Percentiles rank a stretch among this genome's conserved stretches.
Evolutionary conservation across 352 stramenopile species (phyloP).

Genomic region (Pythium aquatile): DNA sequence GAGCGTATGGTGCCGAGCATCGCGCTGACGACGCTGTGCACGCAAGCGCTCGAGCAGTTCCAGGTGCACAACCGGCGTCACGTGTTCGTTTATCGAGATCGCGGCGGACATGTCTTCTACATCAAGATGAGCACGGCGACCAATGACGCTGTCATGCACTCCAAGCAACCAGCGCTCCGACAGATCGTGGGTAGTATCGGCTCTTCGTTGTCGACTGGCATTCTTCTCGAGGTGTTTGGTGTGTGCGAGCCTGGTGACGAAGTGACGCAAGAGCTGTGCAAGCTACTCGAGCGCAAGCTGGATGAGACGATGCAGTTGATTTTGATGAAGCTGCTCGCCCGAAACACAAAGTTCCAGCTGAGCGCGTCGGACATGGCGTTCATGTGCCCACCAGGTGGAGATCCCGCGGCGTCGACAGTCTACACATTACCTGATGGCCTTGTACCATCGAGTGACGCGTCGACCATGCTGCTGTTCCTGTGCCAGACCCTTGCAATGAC

Average conservation of each 20-base stretch:
- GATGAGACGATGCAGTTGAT: conserved; percentile 85
- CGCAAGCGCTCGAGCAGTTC: conserved; percentile 85
- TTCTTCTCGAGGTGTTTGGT: conserved; percentile 82
- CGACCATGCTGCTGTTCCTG: conserved; percentile 28
- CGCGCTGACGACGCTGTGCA: conserved; percentile 80
- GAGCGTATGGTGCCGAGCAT: conserved; percentile 76
- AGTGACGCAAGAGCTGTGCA: conserved; percentile 80
- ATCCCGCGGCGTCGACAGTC: conserved; percentile 37
- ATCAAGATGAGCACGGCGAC: conserved; percentile 69
- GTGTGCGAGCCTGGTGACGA: conserved; percentile 79
- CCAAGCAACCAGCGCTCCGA: conserved; percentile 3
- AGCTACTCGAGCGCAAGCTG: conserved; percentile 80
- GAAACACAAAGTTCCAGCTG: conserved; percentile 86
- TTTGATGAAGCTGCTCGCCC: conserved; percentile 83
- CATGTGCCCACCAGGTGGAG: conserved; percentile 53
- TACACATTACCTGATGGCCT: conserved; percentile 38
- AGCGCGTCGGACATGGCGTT: conserved; percentile 71
- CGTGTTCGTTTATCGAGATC: conserved; percentile 86
- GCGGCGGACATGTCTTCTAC: conserved; percentile 86
- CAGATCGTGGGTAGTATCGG: not conserved
- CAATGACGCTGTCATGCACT: conserved; percentile 11
- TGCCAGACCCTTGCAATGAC: conserved; percentile 32
- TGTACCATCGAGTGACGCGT: conserved; percentile 13
- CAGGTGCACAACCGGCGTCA: conserved; percentile 88
- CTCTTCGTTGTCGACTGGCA: conserved; percentile 31